Conservation (phyloP, 2,329 filamentous ascomycete genomes). For the Fusarium falciforme region DNA sequence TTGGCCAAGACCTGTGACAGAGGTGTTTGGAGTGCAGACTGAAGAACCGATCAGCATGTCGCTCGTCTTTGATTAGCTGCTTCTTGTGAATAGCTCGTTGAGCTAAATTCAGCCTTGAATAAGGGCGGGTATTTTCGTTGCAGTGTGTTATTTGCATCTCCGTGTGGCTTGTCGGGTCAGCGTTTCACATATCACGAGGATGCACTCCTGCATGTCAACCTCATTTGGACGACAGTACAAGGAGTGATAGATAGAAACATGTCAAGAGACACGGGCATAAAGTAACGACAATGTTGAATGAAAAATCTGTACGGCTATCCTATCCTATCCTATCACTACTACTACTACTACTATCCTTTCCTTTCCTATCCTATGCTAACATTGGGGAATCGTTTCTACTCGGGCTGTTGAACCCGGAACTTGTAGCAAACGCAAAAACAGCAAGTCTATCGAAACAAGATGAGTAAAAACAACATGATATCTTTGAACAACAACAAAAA, state of each 20-base stretch:
- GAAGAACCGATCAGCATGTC: background rate
- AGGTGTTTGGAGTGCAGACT: background rate
- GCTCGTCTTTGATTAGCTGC: background rate
- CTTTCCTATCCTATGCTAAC: slow-evolving; percentile 39
- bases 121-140: background rate
- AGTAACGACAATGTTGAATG: background rate
- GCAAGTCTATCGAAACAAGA: slow-evolving; percentile 41
- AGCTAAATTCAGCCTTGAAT: slow-evolving; percentile 1
- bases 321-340: background rate
- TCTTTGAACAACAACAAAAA: slow-evolving; percentile 8
- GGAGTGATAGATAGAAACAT: background rate
- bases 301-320: slow-evolving; percentile 2
- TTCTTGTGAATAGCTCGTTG: background rate
- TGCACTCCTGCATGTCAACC: background rate
- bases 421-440: slow-evolving; percentile 33
- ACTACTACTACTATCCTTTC: slow-evolving; percentile 24
- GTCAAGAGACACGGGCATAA: background rate
- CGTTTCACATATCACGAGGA: slow-evolving; percentile 15
- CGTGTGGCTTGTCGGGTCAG: slow-evolving; percentile 9
- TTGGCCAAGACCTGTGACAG: background rate
- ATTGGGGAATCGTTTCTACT: slow-evolving; percentile 38
- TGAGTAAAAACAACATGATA: slow-evolving; percentile 17
- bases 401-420: slow-evolving; percentile 39
- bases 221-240: background rate
- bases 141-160: background rate